A percentile compares a stretch with the other conserved stretches of the same genome.
Conservation (phyloP, 2,329 filamentous ascomycete species). For the Coniella lustricola region DNA sequence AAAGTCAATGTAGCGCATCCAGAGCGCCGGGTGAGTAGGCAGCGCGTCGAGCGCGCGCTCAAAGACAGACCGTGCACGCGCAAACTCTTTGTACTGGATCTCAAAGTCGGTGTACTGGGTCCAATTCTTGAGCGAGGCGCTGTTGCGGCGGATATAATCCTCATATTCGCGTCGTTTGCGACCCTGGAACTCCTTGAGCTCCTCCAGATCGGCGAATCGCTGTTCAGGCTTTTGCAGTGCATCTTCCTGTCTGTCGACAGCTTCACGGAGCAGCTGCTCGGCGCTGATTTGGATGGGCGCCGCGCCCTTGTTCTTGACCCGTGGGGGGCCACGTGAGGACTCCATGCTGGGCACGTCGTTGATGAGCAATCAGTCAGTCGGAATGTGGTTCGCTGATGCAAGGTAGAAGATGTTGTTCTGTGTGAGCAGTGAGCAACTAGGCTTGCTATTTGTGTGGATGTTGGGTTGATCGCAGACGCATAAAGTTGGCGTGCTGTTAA, state of each 20-base stretch:
- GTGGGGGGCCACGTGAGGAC: conserved; percentile 78
- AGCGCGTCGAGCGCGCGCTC: conserved; percentile 92
- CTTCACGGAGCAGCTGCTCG: conserved; percentile 93
- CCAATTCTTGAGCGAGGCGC: conserved; percentile 98
- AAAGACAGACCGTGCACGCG: conserved; percentile 84
- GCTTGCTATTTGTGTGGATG: too few relatives aligned
- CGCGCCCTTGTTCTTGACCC: conserved; percentile 98
- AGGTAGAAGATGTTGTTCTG: neutral
- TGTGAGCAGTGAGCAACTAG: neutral
- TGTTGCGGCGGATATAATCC: conserved; percentile 91
- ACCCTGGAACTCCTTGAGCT: conserved; percentile 95
- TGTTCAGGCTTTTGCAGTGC: conserved; percentile 85
- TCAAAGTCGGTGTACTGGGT: conserved; percentile 97
- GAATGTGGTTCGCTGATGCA: too few relatives aligned
- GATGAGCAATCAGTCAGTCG: neutral
- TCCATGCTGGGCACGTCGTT: conserved; percentile 59
- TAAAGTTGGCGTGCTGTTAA: too few relatives aligned
- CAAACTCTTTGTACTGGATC: conserved; percentile 95
- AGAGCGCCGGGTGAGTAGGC: conserved; percentile 75
- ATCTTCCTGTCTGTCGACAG: conserved; percentile 90
- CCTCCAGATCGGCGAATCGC: conserved; percentile 91
- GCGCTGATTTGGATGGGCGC: conserved; percentile 89
- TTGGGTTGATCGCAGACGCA: too few relatives aligned
- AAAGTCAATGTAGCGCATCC: conserved; percentile 89
- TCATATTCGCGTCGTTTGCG: conserved; percentile 95